Conservation (phyloP, 2,329 filamentous ascomycete species). For the Trichoderma sp. region DNA sequence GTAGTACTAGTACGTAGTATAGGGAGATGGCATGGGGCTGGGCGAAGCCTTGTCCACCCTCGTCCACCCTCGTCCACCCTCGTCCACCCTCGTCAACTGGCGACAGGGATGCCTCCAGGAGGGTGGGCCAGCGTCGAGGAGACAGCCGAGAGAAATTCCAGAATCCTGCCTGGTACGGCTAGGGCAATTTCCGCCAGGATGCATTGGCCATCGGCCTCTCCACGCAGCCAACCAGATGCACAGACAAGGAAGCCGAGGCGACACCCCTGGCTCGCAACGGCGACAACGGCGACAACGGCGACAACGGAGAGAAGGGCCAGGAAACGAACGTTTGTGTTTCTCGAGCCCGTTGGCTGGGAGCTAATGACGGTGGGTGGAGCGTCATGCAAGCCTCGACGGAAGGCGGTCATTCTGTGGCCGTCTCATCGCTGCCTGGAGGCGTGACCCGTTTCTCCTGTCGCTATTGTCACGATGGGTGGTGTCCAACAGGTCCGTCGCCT, state of each 20-base stretch:
- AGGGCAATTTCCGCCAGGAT: conserved; percentile 27
- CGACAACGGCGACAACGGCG: conserved; percentile 4
- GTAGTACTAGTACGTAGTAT: no score
- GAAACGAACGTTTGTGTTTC: conserved; percentile 16
- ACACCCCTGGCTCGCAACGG: conserved; percentile 17
- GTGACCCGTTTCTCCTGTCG: conserved; percentile 12
- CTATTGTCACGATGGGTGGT: conserved; percentile 9
- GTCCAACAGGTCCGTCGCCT: conserved; percentile 4
- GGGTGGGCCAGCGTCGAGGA: conserved; percentile 9
- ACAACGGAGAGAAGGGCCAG: conserved; percentile 1
- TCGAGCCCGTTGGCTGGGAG: not conserved
- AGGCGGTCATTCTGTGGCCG: conserved; percentile 7
- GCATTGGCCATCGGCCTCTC: conserved; percentile 27
- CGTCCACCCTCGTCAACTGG: not conserved
- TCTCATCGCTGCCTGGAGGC: conserved; percentile 15
- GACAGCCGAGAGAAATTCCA: conserved; percentile 30
- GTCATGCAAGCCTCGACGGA: conserved; percentile 11
- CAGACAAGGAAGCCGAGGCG: conserved; percentile 6
- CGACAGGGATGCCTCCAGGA: conserved; percentile 12
- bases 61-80: conserved; percentile 9
- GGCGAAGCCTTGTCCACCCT: conserved; percentile 13
- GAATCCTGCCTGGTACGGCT: conserved; percentile 35
- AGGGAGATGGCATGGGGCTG: conserved; percentile 14
- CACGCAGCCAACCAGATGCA: conserved; percentile 29
- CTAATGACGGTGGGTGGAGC: conserved; percentile 7